Conservation (phyloP, 1,284 basidiomycete genomes). For the Pisolithus thermaeus region DNA sequence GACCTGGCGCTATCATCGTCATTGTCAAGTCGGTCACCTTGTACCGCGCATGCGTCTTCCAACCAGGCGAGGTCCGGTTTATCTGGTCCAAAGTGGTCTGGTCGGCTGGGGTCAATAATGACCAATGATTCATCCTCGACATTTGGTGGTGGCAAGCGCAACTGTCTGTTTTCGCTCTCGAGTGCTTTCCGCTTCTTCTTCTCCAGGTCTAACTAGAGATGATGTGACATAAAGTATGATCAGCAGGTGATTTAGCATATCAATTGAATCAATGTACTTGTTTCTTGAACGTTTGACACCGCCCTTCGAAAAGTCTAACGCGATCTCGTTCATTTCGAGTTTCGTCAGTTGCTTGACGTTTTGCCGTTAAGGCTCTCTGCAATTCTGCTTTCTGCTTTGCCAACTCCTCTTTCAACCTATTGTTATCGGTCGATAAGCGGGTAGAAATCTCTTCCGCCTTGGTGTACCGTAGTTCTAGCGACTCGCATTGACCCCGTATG, state of each 20-base stretch:
- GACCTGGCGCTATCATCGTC: conserved; percentile 11
- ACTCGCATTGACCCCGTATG: conserved; percentile 14
- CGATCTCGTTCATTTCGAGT: conserved; percentile 14
- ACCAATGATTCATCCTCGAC: conserved; percentile 26
- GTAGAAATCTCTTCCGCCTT: conserved; percentile 7
- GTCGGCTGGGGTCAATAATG: conserved; percentile 24
- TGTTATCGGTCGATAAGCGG: conserved; percentile 10
- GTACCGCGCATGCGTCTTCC: conserved; percentile 24
- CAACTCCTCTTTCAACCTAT: conserved; percentile 13
- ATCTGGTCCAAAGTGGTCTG: conserved; percentile 15
- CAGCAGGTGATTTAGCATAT: neutral
- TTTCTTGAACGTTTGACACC: conserved; percentile 13
- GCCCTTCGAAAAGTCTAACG: conserved; percentile 17
- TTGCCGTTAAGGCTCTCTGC: conserved; percentile 15
- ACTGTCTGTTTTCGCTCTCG: conserved; percentile 7
- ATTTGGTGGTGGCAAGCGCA: conserved; percentile 1
- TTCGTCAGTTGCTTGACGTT: conserved; percentile 15
- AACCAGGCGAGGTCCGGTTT: conserved; percentile 22
- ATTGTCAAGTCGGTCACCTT: conserved; percentile 18
- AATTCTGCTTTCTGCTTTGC: conserved; percentile 20
- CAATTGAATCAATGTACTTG: conserved; percentile 7
- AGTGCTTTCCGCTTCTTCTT: conserved; percentile 26
- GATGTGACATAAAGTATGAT: conserved; percentile 1
- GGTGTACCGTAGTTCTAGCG: conserved; percentile 8
- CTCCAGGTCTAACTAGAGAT: conserved; percentile 17